Evolutionary conservation across 441 rosid species (phyloP).

Genomic region (Bocquillonia castaneifolia): DNA sequence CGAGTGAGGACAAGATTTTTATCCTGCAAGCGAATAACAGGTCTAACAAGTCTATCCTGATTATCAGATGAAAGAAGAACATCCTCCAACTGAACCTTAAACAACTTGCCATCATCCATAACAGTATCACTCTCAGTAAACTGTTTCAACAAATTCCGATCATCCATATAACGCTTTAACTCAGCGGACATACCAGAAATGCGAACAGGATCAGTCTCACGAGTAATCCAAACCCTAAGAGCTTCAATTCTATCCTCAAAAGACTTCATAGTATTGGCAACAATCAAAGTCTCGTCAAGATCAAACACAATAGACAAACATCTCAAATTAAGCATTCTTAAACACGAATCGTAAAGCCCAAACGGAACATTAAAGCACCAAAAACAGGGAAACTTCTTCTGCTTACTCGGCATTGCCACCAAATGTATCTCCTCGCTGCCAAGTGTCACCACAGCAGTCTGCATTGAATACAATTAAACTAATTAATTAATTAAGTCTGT

Average conservation of each 20-base stretch:
- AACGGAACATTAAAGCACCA: slow-evolving; percentile 83
- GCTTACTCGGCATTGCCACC: slow-evolving; percentile 98
- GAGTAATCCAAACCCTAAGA: slow-evolving; percentile 68
- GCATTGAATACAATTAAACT: slow-evolving; percentile 6
- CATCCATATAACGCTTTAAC: slow-evolving; percentile 67
- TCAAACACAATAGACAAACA: slow-evolving; percentile 92
- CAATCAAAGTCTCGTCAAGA: slow-evolving; percentile 93
- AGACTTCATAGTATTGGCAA: slow-evolving; percentile 94
- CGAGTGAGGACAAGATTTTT: slow-evolving; percentile 73
- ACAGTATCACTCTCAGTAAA: slow-evolving; percentile 67
- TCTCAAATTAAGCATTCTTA: slow-evolving; percentile 73
- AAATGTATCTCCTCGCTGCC: slow-evolving; percentile 88
- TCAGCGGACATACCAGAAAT: slow-evolving; percentile 71
- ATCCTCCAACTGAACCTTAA: slow-evolving; percentile 78
- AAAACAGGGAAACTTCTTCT: slow-evolving; percentile 95
- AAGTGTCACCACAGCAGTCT: slow-evolving; percentile 83
- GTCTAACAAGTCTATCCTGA: slow-evolving; percentile 70
- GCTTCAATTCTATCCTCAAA: slow-evolving; percentile 84
- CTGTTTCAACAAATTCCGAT: slow-evolving; percentile 76
- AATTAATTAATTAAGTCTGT: slow-evolving; percentile 1
- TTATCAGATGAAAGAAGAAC: slow-evolving; percentile 55
- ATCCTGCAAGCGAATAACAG: slow-evolving; percentile 79
- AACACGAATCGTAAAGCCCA: slow-evolving; percentile 72
- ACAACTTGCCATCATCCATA: slow-evolving; percentile 59
- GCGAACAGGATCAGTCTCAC: slow-evolving; percentile 70